Evolutionary conservation across 1,284 basidiomycete species (phyloP), one percentile per base, ranked within the genome.

Genomic region (Polyporus tsugae): DNA sequence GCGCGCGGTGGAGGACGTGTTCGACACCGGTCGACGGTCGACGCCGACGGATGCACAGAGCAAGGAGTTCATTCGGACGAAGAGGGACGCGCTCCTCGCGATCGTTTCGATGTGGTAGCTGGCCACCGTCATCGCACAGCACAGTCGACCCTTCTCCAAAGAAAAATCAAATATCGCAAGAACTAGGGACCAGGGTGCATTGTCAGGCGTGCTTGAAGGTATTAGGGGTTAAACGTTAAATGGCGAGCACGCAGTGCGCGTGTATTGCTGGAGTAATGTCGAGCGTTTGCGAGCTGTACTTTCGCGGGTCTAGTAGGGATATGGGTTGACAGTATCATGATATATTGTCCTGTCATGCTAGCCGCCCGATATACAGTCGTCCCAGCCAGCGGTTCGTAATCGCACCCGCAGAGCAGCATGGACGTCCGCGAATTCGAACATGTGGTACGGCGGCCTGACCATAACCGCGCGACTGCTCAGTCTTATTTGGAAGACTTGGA

Each of bases 1-100:
- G 22, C 70, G 78, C 36, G 78, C 78, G 7, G 67, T 86, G 46
- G 77, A 82, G 60, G 70, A 72, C 11, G 75, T 75, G 25, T 84
- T 82, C 61, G 72, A 65, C 39, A 33, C 38, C 36, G 64, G 46
- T 22, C 59, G 59, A 13, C 52, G 60, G 60, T 44, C 46, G 46
- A 46, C 41, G 25, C 52, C 60, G 63, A 35, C 52, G 55, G 64
- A 63, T 55, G 53, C 44, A 17, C 66, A 75, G 39, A 65, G 66
- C 19, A 44, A 60, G 46, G 67, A 66, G 44, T 65, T 65, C 60
- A 65, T 73, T 33, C 25, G 64, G n/a, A 63, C 59, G 33, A 68
- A 68, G 68, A 69, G 65, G 65, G 69, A 59, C 19, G 63, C 65
- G 15, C 58, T 76, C 58, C 72, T 74, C 39, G 58, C 64, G 25